phyloP scores from a whole-genome alignment of 2,329 filamentous ascomycete genomes.

The Claviceps spartinae region DNA sequence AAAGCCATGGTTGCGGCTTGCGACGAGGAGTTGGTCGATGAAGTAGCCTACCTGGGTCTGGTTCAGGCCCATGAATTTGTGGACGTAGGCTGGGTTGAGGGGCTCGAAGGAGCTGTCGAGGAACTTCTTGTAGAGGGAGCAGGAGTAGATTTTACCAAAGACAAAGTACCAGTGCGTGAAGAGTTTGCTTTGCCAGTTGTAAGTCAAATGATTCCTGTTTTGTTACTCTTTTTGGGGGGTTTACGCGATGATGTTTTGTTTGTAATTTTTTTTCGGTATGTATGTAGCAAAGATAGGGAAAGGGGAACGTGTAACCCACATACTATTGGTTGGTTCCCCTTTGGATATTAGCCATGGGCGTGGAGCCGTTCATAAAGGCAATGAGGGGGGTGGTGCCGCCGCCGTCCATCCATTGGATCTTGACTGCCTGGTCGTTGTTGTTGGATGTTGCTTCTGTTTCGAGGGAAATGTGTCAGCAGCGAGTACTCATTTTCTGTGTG shows the following conservation, averaged over 20 bases:
- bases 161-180: conserved; percentile 18
- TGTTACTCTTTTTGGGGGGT: conserved; percentile 1
- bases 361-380: conserved; percentile 13
- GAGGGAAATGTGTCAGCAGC: too few relatives aligned
- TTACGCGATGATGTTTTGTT: background rate
- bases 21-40: conserved; percentile 15
- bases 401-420: conserved; percentile 18
- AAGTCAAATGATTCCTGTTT: too few relatives aligned
- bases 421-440: conserved; percentile 13
- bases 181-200: conserved; percentile 8
- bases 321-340: conserved; percentile 18
- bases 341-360: conserved; percentile 9
- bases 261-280: background rate
- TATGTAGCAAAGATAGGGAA: background rate
- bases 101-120: conserved; percentile 8
- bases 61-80: conserved; percentile 21
- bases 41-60: conserved; percentile 17
- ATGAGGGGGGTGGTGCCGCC: conserved; percentile 14
- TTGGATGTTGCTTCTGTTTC: conserved; percentile 13
- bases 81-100: conserved; percentile 16
- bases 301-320: background rate
- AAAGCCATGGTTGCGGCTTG: conserved; percentile 16
- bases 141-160: conserved; percentile 16
- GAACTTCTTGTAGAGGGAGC: conserved; percentile 10
- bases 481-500: too few relatives aligned